Base-by-base conservation (phyloP, 495 filamentous ascomycete genomes). In the Rostrohypoxylon terebratum region DNA sequence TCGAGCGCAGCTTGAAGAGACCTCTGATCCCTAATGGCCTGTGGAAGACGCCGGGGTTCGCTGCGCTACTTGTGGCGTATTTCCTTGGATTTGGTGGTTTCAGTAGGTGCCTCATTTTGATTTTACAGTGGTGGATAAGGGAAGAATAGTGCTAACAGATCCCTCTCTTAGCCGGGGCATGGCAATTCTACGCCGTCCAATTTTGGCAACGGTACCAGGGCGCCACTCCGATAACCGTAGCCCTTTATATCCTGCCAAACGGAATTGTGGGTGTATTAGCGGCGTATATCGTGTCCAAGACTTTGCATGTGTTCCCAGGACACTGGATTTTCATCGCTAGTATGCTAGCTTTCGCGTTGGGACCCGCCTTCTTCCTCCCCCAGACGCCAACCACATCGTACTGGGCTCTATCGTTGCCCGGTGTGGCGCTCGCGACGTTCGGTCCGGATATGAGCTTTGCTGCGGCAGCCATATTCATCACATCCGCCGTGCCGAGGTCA, bases 391-490 rank as follows among this genome's bases (percentile, higher is more conserved):
- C 71, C 14, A 81, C 85, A 45, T 81, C 72, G 0, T 89, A 90
- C 75, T 91, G 88, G 89, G 83, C 75, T 0, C 83, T 87, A 55
- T 81, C 83, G 1, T 87, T 91, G 57, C 81, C 90, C 2, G 77
- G 77, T 1, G 79, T 83, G 4, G 20, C 88, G 18, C 71, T 91
- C 4, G 87, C 84, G 8, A 82, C 86, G 0, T 87, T 81, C 54
- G 89, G 86, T 13, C 89, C 90, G 73, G 87, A 91, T 70, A 84
- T 91, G 80, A 83, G 79, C 9, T 92, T 92, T 63, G 87, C 88
- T 0, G 84, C 87, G 11, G 84, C 81, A 0, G 87, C 85, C 2
- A 78, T 92, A 6, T 82, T 91, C 28, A 81, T 90, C n/a, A 86
- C 82, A 28, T 85, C 89, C 60, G 77, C 82, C 6, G 82, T 91